Conservation (phyloP, 2,329 filamentous ascomycete genomes). For the Aspergillus spinulosporus region DNA sequence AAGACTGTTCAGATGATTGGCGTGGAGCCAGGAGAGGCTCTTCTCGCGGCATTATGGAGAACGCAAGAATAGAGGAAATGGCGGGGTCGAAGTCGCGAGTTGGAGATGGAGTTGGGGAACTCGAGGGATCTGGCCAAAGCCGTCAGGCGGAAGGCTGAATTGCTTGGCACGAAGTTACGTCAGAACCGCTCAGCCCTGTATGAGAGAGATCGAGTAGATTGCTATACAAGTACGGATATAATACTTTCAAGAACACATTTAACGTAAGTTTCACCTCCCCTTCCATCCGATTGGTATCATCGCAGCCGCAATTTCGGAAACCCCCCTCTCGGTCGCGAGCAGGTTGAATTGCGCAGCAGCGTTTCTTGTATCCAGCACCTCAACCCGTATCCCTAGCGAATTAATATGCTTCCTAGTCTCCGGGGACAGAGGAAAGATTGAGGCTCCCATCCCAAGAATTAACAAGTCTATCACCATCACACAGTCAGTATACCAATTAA, state of each 20-base stretch:
- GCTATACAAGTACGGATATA: background rate
- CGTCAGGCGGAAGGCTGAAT: background rate
- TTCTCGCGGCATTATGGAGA: conserved; percentile 39
- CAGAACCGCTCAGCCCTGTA: background rate
- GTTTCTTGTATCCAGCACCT: conserved; percentile 89
- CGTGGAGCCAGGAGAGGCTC: conserved; percentile 57
- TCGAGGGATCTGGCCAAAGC: background rate
- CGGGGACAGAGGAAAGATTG: conserved; percentile 74
- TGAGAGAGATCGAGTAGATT: background rate
- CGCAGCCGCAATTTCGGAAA: conserved; percentile 80
- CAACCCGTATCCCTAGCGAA: conserved; percentile 77
- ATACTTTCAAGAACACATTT: background rate
- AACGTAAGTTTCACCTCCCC: conserved; percentile 33
- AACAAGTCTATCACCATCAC: conserved; percentile 41
- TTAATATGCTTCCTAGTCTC: conserved; percentile 71
- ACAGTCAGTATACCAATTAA: background rate
- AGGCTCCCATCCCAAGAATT: conserved; percentile 80
- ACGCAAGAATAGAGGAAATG: background rate
- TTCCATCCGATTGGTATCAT: conserved; percentile 84
- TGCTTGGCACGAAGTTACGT: conserved; percentile 9
- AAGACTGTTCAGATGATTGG: conserved; percentile 57
- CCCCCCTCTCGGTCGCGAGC: conserved; percentile 87
- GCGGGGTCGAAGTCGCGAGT: background rate
- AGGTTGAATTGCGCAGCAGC: conserved; percentile 94
- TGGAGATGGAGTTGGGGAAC: background rate